Conservation (phyloP, 257 asterid genomes). For the Ophiorrhiza pumila region DNA sequence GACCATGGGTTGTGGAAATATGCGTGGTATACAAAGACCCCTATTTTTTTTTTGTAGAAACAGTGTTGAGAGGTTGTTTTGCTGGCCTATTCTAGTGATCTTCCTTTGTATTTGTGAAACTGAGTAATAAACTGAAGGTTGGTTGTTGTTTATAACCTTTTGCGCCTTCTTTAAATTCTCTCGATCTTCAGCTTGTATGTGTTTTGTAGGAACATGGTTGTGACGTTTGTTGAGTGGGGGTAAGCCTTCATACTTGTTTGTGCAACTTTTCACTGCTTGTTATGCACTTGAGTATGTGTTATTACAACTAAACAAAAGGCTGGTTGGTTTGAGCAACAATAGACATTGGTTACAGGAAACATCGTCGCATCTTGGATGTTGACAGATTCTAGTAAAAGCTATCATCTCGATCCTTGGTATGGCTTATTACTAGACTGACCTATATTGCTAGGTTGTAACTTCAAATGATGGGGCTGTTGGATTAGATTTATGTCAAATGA, state of each 20-base stretch:
- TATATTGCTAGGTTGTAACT: not conserved
- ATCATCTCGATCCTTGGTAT: not conserved
- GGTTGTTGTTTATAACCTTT: not conserved
- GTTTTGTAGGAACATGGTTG: not conserved
- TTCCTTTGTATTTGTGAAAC: not conserved
- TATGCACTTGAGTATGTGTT: not conserved
- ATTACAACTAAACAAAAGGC: not conserved
- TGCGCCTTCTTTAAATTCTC: not conserved
- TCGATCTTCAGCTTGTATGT: not conserved
- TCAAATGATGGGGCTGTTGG: not conserved
- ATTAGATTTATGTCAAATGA: no score
- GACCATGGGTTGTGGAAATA: not conserved
- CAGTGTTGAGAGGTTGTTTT: not conserved
- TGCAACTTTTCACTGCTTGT: not conserved
- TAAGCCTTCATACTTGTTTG: not conserved
- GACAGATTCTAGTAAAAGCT: not conserved
- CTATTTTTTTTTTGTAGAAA: not conserved
- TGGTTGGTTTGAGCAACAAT: not conserved
- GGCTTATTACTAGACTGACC: not conserved
- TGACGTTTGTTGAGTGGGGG: not conserved
- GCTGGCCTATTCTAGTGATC: not conserved
- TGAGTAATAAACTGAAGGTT: not conserved
- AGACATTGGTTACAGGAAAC: not conserved
- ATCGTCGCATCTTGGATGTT: not conserved
- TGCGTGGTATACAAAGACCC: not conserved